These are phyloP conservation scores for Dipodascus geniculatus DNA, from an alignment of 805 yeast genomes.

Conservation along the genomic window DNA sequence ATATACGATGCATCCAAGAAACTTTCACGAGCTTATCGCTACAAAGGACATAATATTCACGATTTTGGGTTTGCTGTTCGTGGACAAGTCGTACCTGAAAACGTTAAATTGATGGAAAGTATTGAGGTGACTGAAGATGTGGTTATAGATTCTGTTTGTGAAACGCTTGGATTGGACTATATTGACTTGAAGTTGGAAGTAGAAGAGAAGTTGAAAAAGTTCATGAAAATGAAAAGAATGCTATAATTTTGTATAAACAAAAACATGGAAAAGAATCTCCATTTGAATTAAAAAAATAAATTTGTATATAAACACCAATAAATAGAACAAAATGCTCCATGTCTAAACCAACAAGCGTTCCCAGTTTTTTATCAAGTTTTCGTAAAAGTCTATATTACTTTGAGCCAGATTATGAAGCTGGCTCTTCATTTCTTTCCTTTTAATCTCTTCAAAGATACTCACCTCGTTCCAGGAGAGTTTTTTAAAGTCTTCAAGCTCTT, in stretches of 20 bases:
- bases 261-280: no score
- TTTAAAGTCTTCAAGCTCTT: constrained; percentile 41
- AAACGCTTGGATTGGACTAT: not conserved
- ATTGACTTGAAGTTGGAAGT: not conserved
- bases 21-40: not conserved
- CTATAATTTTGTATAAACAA: no score
- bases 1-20: not conserved
- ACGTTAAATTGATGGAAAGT: not conserved
- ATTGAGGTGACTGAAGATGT: not conserved
- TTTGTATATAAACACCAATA: no score
- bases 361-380: constrained; percentile 61
- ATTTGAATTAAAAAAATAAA: no score
- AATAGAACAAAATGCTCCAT: no score
- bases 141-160: not conserved
- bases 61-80: not conserved
- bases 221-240: not conserved
- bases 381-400: constrained; percentile 62
- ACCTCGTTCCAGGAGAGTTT: constrained; percentile 46
- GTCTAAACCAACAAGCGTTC: constrained; percentile 10
- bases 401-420: constrained; percentile 65
- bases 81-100: not conserved
- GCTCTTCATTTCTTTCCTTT: constrained; percentile 61
- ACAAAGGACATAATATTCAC: not conserved
- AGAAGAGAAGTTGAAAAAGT: not conserved
- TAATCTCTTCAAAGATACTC: constrained; percentile 63